These are phyloP conservation scores for Hymenoscyphus fraxineus DNA, from an alignment of 2,329 filamentous ascomycete genomes.

Conservation along the genomic window DNA sequence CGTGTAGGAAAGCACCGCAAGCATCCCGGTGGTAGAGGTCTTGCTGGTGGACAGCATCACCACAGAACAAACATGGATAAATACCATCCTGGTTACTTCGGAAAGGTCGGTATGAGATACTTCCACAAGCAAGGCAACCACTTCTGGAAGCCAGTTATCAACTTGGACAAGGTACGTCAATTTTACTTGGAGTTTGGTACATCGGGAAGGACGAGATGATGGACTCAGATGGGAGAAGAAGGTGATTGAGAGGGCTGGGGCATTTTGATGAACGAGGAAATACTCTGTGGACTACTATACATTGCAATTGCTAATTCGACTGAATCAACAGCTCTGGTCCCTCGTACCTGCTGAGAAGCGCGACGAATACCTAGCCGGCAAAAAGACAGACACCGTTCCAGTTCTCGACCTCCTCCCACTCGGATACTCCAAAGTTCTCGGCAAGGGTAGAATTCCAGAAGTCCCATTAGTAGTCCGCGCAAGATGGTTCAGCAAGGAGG, in stretches of 20 bases:
- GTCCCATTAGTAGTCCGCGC: conserved; percentile 93
- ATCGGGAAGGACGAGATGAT: not conserved
- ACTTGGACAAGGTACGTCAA: conserved; percentile 85
- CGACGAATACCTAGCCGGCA: conserved; percentile 79
- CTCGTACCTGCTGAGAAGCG: conserved; percentile 91
- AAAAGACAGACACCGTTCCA: conserved; percentile 85
- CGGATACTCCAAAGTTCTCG: conserved; percentile 98
- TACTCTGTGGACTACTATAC: not conserved
- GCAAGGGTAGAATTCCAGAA: conserved; percentile 93
- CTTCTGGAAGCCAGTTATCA: conserved; percentile 98
- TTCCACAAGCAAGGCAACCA: conserved; percentile 96
- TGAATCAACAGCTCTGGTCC: conserved; percentile 71
- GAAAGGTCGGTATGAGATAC: conserved; percentile 92
- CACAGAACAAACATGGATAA: conserved; percentile 89
- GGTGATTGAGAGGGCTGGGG: not conserved
- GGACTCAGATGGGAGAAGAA: not conserved
- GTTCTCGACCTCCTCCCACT: conserved; percentile 96
- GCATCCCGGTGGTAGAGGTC: conserved; percentile 76
- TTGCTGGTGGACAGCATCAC: conserved; percentile 99
- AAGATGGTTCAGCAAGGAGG: conserved; percentile 91
- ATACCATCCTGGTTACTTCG: conserved; percentile 99
- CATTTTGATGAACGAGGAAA: not conserved
- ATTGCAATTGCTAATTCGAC: conserved; percentile 14
- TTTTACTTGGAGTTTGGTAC: not conserved
- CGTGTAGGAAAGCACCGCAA: conserved; percentile 99